Evolutionary conservation across 225 moss, liverwort and hornwort species (phyloP).

Genomic region (Neckera pumila): DNA sequence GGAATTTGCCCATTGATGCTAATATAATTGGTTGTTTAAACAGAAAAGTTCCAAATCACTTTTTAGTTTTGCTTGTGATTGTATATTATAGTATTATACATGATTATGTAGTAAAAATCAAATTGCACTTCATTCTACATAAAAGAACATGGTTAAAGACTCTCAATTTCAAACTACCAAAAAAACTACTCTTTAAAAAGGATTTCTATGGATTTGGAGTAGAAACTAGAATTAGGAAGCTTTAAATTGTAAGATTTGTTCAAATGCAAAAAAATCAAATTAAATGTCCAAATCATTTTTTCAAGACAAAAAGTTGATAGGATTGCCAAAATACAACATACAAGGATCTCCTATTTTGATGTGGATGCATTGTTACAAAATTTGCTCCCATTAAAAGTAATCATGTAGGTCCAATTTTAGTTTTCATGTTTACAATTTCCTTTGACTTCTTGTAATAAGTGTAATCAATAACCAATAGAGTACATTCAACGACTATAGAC

Average conservation of each 20-base stretch:
- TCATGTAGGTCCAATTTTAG: not conserved
- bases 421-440: not conserved
- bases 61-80: too few relatives aligned
- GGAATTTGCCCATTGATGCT: too few relatives aligned
- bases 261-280: not conserved
- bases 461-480: not conserved
- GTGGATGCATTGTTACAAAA: not conserved
- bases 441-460: not conserved
- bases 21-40: too few relatives aligned
- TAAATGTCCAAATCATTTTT: not conserved
- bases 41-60: too few relatives aligned
- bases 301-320: not conserved
- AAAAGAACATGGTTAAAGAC: not conserved
- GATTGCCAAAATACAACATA: not conserved
- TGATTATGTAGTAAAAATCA: not conserved
- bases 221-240: not conserved
- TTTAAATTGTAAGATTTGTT: not conserved
- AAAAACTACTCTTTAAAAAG: not conserved
- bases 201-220: rapidly evolving
- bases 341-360: rapidly evolving
- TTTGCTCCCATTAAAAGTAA: not conserved
- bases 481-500: not conserved
- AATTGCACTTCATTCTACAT: not conserved
- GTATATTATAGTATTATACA: not conserved
- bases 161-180: not conserved